Conservation (phyloP, 345 rosid genomes). For the Bretschneidera sinensis region DNA sequence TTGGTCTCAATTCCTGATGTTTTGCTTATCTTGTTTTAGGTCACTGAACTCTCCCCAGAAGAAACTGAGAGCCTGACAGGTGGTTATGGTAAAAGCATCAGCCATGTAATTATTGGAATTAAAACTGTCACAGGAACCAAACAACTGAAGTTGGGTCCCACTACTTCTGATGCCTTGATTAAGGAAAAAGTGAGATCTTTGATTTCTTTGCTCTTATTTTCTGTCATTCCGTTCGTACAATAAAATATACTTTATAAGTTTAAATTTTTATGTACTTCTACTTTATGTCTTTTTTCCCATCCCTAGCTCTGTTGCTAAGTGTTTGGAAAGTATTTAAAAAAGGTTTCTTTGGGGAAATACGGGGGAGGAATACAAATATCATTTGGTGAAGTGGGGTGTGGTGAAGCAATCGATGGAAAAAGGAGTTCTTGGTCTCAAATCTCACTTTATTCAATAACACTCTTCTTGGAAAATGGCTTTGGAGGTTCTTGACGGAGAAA, state of each 20-base stretch:
- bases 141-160: slow-evolving; percentile 91
- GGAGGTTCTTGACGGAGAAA: too few species aligned
- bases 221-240: background rate
- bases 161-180: slow-evolving; percentile 94
- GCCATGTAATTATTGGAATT: slow-evolving; percentile 88
- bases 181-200: slow-evolving; percentile 75
- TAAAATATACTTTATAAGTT: background rate
- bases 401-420: too few species aligned
- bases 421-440: too few species aligned
- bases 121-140: slow-evolving; percentile 98
- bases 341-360: too few species aligned
- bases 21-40: slow-evolving; percentile 39
- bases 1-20: slow-evolving; percentile 14
- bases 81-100: slow-evolving; percentile 97
- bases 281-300: too few species aligned
- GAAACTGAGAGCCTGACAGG: slow-evolving; percentile 91
- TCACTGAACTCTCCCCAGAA: slow-evolving; percentile 99
- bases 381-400: too few species aligned
- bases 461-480: too few species aligned
- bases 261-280: too few species aligned
- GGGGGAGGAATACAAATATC: too few species aligned
- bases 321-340: too few species aligned
- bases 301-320: too few species aligned
- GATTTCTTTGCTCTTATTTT: slow-evolving; percentile 10
- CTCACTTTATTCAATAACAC: too few species aligned